Evolutionary conservation across 2,329 filamentous ascomycete genomes (phyloP), one percentile per base, ranked within the genome.

Genomic region (Aspergillus sp.): DNA sequence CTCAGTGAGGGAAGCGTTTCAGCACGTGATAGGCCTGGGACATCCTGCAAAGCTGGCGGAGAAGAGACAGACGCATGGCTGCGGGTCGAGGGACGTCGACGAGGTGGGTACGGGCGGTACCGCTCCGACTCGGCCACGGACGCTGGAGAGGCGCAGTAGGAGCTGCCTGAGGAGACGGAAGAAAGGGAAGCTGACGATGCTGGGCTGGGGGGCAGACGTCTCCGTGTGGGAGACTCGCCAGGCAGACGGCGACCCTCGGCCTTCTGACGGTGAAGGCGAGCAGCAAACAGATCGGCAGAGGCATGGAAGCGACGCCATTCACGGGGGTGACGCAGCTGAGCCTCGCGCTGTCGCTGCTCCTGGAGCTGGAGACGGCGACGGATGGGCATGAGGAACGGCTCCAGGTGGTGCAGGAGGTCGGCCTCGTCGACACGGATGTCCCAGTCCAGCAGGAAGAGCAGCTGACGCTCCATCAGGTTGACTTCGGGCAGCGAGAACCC

Each of bases 401-500:
- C 92, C 42, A 98, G 84, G 76, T 96, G 91, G 66, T 83, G 83
- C 81, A 96, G 92, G 47, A 99, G 88, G 70, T 98, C 92, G 58
- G 93, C 84, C 72, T 92, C 87, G 44, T 84, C 88, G 72, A 99
- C 92, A 67, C 91, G 86, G 62, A 96, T 86, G 68, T 99, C 92
- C 92, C 93, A 99, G 75, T 97, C 91, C 49, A 99, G 84, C 47
- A 99, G 86, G 82, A 92, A 95, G 55, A 99, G 88, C 30, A 99
- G 85, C 80, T 99, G 95, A 85, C 96, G 96, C 85, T 99, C 95
- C 95, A 99, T 99, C 64, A 98, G 84, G 82, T 99, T 99, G 71
- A 99, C 95, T 80, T 99, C 95, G 38, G 91, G 95, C 68, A 93
- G 85, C 71, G 88, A 94, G 83, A 99, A 98, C 69, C 92, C 91